Conservation (phyloP, 2,329 filamentous ascomycete genomes). For the Botryosphaeria dothidea region DNA sequence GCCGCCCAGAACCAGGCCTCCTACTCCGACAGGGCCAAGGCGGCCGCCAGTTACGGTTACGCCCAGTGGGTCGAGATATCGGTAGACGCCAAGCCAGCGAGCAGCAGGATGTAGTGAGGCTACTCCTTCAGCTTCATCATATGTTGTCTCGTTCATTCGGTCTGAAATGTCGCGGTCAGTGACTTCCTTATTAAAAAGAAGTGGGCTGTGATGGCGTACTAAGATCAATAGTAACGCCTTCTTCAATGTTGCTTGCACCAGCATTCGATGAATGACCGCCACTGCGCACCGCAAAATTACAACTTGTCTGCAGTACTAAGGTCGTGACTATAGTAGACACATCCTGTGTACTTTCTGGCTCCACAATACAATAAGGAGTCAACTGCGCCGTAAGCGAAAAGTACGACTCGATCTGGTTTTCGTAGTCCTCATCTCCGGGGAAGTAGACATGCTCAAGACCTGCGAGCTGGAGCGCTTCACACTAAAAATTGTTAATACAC, state of each 20-base stretch:
- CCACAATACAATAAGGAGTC: slow-evolving; percentile 29
- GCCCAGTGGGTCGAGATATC: not conserved
- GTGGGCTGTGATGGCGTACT: not conserved
- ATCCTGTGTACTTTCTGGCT: slow-evolving; percentile 24
- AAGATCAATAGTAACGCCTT: slow-evolving; percentile 26
- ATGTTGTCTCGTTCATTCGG: not conserved
- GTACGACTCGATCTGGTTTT: slow-evolving; percentile 22
- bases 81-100: not conserved
- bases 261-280: slow-evolving; percentile 25
- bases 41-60: slow-evolving; percentile 26
- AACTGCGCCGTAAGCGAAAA: slow-evolving; percentile 24
- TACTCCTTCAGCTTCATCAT: not conserved
- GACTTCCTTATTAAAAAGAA: no score
- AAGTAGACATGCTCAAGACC: slow-evolving; percentile 20
- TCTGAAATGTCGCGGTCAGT: not conserved
- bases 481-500: not conserved
- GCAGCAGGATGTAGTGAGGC: not conserved
- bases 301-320: slow-evolving; percentile 16
- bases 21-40: slow-evolving; percentile 29
- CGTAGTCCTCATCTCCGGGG: slow-evolving; percentile 23
- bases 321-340: slow-evolving; percentile 25
- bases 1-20: slow-evolving; percentile 31
- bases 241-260: slow-evolving; percentile 23
- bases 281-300: slow-evolving; percentile 23
- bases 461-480: not conserved